A percentile compares a stretch with the other conserved stretches of the same genome.
phyloP scores from a whole-genome alignment of 164 flowering plant genomes.

The Euptelea pleiosperma region DNA sequence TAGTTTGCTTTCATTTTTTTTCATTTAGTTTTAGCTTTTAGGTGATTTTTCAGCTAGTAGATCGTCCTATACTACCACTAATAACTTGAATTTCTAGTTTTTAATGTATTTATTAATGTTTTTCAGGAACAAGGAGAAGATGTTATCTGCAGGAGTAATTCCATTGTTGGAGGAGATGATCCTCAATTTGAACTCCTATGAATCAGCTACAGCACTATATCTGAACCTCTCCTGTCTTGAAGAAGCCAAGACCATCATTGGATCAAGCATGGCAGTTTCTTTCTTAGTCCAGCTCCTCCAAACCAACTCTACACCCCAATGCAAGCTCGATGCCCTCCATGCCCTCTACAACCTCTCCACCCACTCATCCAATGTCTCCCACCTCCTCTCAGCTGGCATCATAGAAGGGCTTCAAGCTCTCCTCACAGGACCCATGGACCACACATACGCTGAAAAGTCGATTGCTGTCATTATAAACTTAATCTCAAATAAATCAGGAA shows the following conservation, averaged over 20 bases:
- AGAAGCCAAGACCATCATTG: conserved; percentile 77
- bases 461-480: conserved; percentile 66
- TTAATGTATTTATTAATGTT: not conserved
- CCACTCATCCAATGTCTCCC: conserved; percentile 42
- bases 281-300: conserved; percentile 54
- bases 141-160: conserved; percentile 65
- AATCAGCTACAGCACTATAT: conserved; percentile 79
- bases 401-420: conserved; percentile 49
- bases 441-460: conserved; percentile 67
- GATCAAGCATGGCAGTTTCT: conserved; percentile 69
- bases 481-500: conserved; percentile 49
- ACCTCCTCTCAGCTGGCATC: conserved; percentile 69
- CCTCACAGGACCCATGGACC: conserved; percentile 32
- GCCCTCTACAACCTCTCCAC: conserved; percentile 80
- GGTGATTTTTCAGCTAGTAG: too few relatives aligned
- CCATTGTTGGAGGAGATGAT: conserved; percentile 68
- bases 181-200: conserved; percentile 38
- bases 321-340: conserved; percentile 86
- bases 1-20: too few relatives aligned
- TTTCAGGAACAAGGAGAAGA: conserved; percentile 88
- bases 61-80: too few relatives aligned
- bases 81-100: too few relatives aligned
- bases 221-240: conserved; percentile 89
- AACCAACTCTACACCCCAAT: conserved; percentile 43
- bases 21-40: too few relatives aligned